These are phyloP conservation scores for Calonectria pteridis DNA, from an alignment of 2,329 filamentous ascomycete species.

Conservation along the genomic window DNA sequence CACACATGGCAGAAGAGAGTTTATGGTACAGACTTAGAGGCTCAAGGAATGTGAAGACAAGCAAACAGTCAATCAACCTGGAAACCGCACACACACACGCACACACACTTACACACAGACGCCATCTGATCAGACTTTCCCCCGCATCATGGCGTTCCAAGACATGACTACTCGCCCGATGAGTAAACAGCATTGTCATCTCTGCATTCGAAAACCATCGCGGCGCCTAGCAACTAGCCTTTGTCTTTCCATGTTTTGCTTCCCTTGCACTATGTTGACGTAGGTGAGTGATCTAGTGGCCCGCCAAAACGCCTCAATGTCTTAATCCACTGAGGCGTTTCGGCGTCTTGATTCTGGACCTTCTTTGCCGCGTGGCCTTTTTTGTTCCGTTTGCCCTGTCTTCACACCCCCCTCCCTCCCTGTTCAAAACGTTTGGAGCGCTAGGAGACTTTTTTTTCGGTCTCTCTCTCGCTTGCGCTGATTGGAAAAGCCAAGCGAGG, in stretches of 20 bases:
- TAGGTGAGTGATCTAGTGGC: background rate
- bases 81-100: slow-evolving; percentile 1
- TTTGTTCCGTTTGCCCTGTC: background rate
- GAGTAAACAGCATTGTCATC: background rate
- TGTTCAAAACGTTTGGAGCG: background rate
- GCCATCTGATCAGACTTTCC: background rate
- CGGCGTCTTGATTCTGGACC: slow-evolving; percentile 10
- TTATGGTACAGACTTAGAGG: no score
- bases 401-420: background rate
- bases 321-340: background rate
- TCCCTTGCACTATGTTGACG: slow-evolving; percentile 2
- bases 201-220: background rate
- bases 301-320: background rate
- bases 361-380: background rate
- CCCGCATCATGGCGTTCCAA: background rate
- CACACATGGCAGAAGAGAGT: background rate
- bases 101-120: no score
- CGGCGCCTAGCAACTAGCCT: background rate
- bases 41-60: background rate
- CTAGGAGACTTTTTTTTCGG: slow-evolving; percentile 11
- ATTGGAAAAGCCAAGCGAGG: background rate
- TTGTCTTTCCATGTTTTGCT: background rate
- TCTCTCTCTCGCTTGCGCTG: background rate
- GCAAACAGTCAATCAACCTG: background rate
- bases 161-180: background rate